Evolutionary conservation across 768 basidiomycete genomes (phyloP).

Genomic region (Tricholoma hemisulphureum): DNA sequence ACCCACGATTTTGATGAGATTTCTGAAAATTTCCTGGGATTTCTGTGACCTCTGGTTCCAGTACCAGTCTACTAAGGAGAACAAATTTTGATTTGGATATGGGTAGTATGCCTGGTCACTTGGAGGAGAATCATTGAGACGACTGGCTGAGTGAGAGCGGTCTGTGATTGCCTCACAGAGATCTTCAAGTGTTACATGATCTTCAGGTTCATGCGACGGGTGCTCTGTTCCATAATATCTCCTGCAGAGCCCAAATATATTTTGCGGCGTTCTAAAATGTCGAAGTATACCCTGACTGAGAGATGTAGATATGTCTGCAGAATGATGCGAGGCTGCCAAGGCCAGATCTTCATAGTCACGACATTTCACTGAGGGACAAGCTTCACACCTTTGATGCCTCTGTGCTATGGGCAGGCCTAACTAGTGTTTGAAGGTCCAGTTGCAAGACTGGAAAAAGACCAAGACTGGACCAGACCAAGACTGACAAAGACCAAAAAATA

Average conservation of each 20-base stretch:
- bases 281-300: background rate
- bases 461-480: too few relatives aligned
- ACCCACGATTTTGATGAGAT: background rate
- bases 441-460: too few relatives aligned
- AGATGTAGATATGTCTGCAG: background rate
- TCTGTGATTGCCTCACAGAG: background rate
- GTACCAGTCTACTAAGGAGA: background rate
- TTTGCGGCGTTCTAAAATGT: background rate
- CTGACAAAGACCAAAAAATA: too few relatives aligned
- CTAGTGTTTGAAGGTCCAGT: too few relatives aligned
- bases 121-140: background rate
- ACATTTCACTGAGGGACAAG: background rate
- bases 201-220: background rate
- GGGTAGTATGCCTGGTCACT: background rate
- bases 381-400: background rate
- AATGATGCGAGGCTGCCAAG: background rate
- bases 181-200: background rate
- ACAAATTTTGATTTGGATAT: background rate
- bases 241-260: background rate
- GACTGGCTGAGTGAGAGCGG: background rate
- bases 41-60: background rate
- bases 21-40: background rate
- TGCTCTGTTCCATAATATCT: background rate
- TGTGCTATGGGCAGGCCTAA: background rate
- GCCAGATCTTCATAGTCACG: background rate